These are phyloP conservation scores for Wickerhamiella bombiphila DNA, from an alignment of 805 yeast species.

Conservation along the genomic window DNA sequence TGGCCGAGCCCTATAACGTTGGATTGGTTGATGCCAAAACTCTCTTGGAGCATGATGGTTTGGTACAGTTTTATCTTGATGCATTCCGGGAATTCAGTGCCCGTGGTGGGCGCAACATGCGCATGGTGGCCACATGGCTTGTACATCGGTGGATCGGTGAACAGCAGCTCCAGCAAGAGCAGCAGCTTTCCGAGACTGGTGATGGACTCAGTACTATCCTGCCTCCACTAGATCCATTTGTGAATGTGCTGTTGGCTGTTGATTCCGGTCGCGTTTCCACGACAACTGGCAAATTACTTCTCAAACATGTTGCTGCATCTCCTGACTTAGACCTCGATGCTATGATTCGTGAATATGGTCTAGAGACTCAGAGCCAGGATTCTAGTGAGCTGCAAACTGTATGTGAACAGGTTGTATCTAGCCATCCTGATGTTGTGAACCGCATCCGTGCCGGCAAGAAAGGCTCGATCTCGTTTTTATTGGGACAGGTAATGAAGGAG, in stretches of 20 bases:
- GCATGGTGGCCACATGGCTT: constrained; percentile 60
- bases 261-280: constrained; percentile 37
- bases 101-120: constrained; percentile 17
- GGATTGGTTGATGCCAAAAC: constrained; percentile 64
- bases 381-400: constrained; percentile 26
- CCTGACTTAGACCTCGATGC: constrained; percentile 21
- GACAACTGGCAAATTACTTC: constrained; percentile 50
- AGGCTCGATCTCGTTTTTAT: constrained; percentile 55
- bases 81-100: constrained; percentile 25
- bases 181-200: no score
- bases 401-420: constrained; percentile 33
- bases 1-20: constrained; percentile 37
- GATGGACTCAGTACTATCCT: constrained; percentile 16
- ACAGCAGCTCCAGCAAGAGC: no score
- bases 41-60: constrained; percentile 35
- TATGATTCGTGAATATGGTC: constrained; percentile 37
- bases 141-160: constrained; percentile 69
- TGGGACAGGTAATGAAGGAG: constrained; percentile 74
- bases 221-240: constrained; percentile 31
- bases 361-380: constrained; percentile 25
- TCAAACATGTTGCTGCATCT: constrained; percentile 35
- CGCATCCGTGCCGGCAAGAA: constrained; percentile 45
- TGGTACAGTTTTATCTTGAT: constrained; percentile 22
- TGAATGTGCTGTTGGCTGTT: constrained; percentile 41
- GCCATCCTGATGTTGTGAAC: constrained; percentile 40